Evolutionary conservation across 2,329 filamentous ascomycete genomes (phyloP), one percentile per base, ranked within the genome.

Genomic region (Colletotrichum brevisporum): DNA sequence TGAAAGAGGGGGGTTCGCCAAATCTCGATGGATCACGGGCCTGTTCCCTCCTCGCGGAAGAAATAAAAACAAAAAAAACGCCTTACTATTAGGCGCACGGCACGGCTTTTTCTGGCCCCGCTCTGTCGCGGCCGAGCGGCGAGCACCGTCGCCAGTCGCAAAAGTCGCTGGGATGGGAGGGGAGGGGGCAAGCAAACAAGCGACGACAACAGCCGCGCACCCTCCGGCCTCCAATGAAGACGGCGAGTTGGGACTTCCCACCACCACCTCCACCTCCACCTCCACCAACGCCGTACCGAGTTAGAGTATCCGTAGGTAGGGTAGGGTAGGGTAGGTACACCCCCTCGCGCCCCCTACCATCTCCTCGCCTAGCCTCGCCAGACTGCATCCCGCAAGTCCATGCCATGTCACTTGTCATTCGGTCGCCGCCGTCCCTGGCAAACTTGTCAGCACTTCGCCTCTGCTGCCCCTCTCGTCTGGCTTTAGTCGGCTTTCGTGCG

Each of bases 131-230:
- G 31, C 31, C 31, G 31, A 36, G 31, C 31, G 31, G 31, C 47
- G 47, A 21, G 47, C 39, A 31, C 48, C 59, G 51, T 68, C 45
- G 63, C 61, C 54, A 69, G 61, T 48, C 61, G 41, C 69, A 48
- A 47, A 47, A 36, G 9, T 36, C 31, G 31, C 31, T 36, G 31
- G 31, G 31, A 36, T 24, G 31, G 31, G 31, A 55, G 48, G 39
- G 48, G 59, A 62, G 64, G 71, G 71, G 71, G 69, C 71, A 72
- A 36, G 69, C 60, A 72, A 72, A 72, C 69, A 72, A 72, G 71
- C 71, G 71, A 72, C 58, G 60, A 69, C 41, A 69, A 60, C 52
- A 69, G 69, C 69, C 69, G 69, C 69, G 41, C 41, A 43, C 41
- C 16, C 41, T 15, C 41, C 41, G 15, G 15, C 16, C 41, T 15